phyloP scores from a whole-genome alignment of 495 filamentous ascomycete genomes.

The Penicillium bialowiezense region DNA sequence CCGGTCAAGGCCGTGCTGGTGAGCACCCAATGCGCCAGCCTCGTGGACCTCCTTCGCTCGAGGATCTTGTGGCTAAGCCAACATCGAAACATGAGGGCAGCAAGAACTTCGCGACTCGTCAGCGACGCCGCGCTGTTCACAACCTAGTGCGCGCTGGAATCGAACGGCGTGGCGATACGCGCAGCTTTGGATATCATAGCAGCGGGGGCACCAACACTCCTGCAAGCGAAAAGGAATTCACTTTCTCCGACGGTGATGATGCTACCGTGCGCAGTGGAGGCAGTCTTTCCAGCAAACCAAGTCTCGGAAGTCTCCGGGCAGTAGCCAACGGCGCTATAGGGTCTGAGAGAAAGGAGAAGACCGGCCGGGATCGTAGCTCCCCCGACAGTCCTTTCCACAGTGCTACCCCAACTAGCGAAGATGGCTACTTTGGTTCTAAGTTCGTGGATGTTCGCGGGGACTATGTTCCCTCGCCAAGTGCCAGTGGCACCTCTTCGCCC shows the following conservation, averaged over 20 bases:
- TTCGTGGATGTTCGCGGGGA: conserved; percentile 47
- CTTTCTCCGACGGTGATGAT: conserved; percentile 80
- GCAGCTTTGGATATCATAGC: conserved; percentile 55
- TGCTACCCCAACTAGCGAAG: conserved; percentile 54
- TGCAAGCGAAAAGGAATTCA: conserved; percentile 81
- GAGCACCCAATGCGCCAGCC: conserved; percentile 95
- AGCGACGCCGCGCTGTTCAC: conserved; percentile 86
- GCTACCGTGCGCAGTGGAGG: conserved; percentile 78
- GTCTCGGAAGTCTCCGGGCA: conserved; percentile 75
- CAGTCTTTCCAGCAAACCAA: conserved; percentile 74
- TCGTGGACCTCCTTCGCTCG: conserved; percentile 84
- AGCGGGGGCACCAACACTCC: conserved; percentile 81
- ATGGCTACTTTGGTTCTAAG: conserved; percentile 59
- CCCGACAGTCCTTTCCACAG: conserved; percentile 42
- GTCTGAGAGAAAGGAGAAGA: conserved; percentile 68
- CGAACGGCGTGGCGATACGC: conserved; percentile 71
- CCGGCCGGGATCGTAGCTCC: conserved; percentile 59
- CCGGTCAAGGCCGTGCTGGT: conserved; percentile 86
- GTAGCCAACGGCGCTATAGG: conserved; percentile 81
- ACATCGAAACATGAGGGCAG: conserved; percentile 94
- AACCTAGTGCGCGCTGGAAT: conserved; percentile 88
- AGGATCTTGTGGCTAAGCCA: conserved; percentile 86
- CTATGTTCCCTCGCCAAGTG: conserved; percentile 28
- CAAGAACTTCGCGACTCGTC: conserved; percentile 96
- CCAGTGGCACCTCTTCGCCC: conserved; percentile 30